Percentiles rank a stretch among this genome's conserved stretches.
These are phyloP conservation scores for Scheffersomyces titani DNA, from an alignment of 1,139 yeast species.

Conservation along the genomic window DNA sequence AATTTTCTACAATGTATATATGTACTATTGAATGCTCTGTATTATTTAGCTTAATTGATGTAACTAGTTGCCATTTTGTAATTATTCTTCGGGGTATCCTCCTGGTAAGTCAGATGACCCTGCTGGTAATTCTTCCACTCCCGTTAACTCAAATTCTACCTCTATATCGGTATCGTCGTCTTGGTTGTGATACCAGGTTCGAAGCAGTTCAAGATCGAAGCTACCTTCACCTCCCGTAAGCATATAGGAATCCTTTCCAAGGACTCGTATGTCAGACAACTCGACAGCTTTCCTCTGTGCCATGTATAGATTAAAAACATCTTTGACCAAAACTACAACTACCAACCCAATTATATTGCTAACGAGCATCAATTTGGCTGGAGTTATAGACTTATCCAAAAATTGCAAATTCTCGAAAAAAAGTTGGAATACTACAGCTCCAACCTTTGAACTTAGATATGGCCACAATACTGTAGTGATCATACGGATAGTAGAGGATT, in stretches of 20 bases:
- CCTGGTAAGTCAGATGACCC: background rate
- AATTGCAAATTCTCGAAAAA: slow-evolving; percentile 8
- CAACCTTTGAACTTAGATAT: slow-evolving; percentile 36
- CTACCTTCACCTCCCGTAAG: background rate
- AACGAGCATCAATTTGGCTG: slow-evolving; percentile 42
- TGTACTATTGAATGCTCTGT: background rate
- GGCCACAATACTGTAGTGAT: slow-evolving; percentile 46
- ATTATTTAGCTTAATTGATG: background rate
- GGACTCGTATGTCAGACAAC: slow-evolving; percentile 12
- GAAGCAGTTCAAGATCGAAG: background rate
- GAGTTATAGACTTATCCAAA: slow-evolving; percentile 20
- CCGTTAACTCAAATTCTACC: background rate
- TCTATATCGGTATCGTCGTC: background rate
- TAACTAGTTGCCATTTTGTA: background rate
- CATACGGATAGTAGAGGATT: slow-evolving; percentile 28
- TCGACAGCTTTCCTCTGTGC: slow-evolving; percentile 26
- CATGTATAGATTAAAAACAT: slow-evolving; percentile 33
- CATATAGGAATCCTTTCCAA: background rate
- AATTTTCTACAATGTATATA: background rate
- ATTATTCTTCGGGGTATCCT: background rate
- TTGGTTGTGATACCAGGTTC: background rate
- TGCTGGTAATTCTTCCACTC: background rate
- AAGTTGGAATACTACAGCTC: slow-evolving; percentile 20
- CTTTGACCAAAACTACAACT: slow-evolving; percentile 39
- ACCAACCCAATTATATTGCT: slow-evolving; percentile 47